These are phyloP conservation scores for Xanthoconium stramineum DNA, from an alignment of 768 basidiomycete genomes.

Conservation along the genomic window DNA sequence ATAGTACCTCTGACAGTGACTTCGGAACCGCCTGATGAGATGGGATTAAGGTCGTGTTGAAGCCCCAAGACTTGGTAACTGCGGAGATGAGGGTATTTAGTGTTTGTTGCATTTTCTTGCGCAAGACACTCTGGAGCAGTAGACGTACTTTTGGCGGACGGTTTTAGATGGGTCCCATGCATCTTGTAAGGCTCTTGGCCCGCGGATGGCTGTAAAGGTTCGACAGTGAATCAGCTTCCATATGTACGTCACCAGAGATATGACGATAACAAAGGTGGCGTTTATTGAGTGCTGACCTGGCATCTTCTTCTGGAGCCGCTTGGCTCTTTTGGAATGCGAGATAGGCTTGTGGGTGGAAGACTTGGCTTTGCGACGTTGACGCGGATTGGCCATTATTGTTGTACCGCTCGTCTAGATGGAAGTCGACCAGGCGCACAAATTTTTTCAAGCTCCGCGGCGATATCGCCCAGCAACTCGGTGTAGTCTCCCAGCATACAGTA, in stretches of 20 bases:
- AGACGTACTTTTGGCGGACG: slow-evolving; percentile 83
- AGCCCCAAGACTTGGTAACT: slow-evolving; percentile 83
- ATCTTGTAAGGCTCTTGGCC: slow-evolving; percentile 76
- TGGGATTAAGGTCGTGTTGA: slow-evolving; percentile 62
- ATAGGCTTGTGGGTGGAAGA: slow-evolving; percentile 73
- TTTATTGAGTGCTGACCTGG: slow-evolving; percentile 48
- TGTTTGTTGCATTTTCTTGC: not conserved
- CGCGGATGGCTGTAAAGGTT: slow-evolving; percentile 60
- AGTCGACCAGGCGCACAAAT: not conserved
- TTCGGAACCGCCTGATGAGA: slow-evolving; percentile 67
- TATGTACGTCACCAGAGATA: not conserved
- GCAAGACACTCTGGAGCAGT: not conserved
- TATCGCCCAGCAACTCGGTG: too few relatives aligned
- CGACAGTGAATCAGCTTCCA: slow-evolving; percentile 1
- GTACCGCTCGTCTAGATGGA: too few relatives aligned
- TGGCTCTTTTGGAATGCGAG: slow-evolving; percentile 70
- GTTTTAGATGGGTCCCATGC: slow-evolving; percentile 89
- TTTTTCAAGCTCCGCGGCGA: slow-evolving; percentile 14
- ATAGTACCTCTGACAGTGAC: slow-evolving; percentile 16
- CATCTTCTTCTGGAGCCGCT: slow-evolving; percentile 74
- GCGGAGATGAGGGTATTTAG: slow-evolving; percentile 2
- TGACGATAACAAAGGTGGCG: not conserved
- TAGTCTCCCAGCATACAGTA: too few relatives aligned
- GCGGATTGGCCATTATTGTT: slow-evolving; percentile 77
- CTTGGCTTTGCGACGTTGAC: slow-evolving; percentile 83